Base-by-base conservation (phyloP, 2,329 filamentous ascomycete species). In the Rhynchosporium agropyri region DNA sequence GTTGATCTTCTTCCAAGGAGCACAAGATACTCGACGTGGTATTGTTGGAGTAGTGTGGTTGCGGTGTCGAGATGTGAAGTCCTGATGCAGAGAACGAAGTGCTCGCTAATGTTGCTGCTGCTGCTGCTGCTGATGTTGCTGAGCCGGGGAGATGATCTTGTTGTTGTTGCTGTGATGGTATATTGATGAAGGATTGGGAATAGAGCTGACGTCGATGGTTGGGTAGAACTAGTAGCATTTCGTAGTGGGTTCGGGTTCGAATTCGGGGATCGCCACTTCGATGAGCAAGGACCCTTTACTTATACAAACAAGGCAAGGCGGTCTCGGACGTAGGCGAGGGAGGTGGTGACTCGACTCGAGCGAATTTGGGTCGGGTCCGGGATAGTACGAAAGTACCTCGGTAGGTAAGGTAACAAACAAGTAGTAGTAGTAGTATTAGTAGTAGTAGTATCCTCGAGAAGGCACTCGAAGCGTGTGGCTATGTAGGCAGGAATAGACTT, bases 1-100 rank as follows among this genome's bases (percentile, higher is more conserved):
- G 64, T 54, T 70, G 69, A 48, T 73, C 70, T 20, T 63, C 40
- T 7, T 61, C 66, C 50, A 71, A 70, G 12, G 68, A 60, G 46
- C 20, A 20, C 20, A 67, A 71, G 43, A 69, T 28, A 50, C 46
- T 58, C 61, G 61, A 65, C 33, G 66, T 58, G 13, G 64, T 62
- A 9, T 62, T 63, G 29, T 61, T 61, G 48, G 65, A 60, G 26
- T 65, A 60, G 26, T 65, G 65, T 53, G 61, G 65, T 63, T 62
- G 61, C n/a, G 64, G 61, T 29, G 65, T 70, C 62, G 61, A 66
- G 31, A 65, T 61, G 36, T 50, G 48, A 29, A 46, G 53, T 51
- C 55, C 33, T 40, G 56, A 49, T 48, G 55, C 6, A 49, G 56
- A n/a, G 12, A 45, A 28, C 46, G 55, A 31, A 12, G 55, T 51